Percentiles rank a stretch among this genome's conserved stretches.
phyloP scores from a whole-genome alignment of 2,329 filamentous ascomycete genomes.

The Diaporthe amygdali region DNA sequence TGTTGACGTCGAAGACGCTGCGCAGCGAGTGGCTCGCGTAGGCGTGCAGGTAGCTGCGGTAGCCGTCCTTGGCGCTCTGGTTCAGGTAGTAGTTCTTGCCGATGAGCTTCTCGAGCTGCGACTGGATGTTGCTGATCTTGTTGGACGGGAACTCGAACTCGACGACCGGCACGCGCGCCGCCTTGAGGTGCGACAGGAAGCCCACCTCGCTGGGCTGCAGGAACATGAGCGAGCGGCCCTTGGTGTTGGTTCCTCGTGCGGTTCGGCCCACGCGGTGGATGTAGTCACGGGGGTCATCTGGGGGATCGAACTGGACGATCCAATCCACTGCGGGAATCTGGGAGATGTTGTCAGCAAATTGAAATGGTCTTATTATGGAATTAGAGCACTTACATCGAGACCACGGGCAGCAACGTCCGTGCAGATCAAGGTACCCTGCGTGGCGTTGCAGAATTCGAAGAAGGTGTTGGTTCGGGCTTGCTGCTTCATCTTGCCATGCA shows the following conservation, averaged over 20 bases:
- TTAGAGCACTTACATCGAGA: slow-evolving; percentile 75
- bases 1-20: slow-evolving; percentile 84
- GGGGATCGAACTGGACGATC: slow-evolving; percentile 95
- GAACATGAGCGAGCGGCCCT: slow-evolving; percentile 91
- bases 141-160: slow-evolving; percentile 95
- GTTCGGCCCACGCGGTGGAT: slow-evolving; percentile 97
- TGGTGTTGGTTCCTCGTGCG: slow-evolving; percentile 80
- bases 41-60: slow-evolving; percentile 90
- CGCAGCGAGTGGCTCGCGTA: slow-evolving; percentile 87
- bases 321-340: slow-evolving; percentile 93
- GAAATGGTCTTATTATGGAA: background rate
- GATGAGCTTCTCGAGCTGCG: slow-evolving; percentile 93
- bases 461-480: slow-evolving; percentile 99
- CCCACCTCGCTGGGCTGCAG: slow-evolving; percentile 90
- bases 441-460: slow-evolving; percentile 85
- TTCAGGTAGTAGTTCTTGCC: slow-evolving; percentile 96
- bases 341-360: slow-evolving; percentile 24
- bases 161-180: slow-evolving; percentile 88
- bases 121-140: slow-evolving; percentile 90
- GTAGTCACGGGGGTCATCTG: slow-evolving; percentile 88
- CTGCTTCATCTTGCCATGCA: slow-evolving; percentile 97
- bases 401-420: slow-evolving; percentile 96
- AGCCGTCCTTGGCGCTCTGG: slow-evolving; percentile 80
- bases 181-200: slow-evolving; percentile 89
- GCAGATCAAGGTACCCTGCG: slow-evolving; percentile 87